Conservation (phyloP, 2,329 filamentous ascomycete species). For the Microdochium bolleyi region DNA sequence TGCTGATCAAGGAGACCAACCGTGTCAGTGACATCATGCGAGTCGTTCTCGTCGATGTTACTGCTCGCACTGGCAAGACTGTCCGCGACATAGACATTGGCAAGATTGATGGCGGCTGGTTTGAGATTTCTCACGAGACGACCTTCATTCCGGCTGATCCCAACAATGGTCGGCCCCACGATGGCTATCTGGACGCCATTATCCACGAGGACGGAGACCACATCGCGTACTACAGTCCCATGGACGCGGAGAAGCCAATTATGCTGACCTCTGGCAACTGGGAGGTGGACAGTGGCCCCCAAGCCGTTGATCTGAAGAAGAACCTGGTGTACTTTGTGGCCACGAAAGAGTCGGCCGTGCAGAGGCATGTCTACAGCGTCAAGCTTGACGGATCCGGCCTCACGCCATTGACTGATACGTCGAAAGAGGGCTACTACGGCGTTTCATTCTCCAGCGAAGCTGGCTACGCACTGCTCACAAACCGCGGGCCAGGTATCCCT, state of each 20-base stretch:
- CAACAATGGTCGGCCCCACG: constrained; percentile 62
- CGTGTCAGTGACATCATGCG: constrained; percentile 88
- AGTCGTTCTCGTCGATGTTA: constrained; percentile 77
- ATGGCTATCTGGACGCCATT: constrained; percentile 90
- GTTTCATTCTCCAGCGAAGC: constrained; percentile 78
- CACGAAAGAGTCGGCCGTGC: constrained; percentile 79
- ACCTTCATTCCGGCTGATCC: constrained; percentile 80
- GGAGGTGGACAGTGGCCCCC: constrained; percentile 84
- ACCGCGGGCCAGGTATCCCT: constrained; percentile 77
- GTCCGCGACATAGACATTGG: constrained; percentile 74
- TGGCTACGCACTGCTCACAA: constrained; percentile 77
- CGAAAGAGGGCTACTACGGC: constrained; percentile 67
- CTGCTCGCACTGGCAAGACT: constrained; percentile 63
- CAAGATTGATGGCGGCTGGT: constrained; percentile 91
- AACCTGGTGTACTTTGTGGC: constrained; percentile 88
- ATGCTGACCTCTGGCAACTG: constrained; percentile 84
- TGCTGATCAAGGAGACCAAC: constrained; percentile 87
- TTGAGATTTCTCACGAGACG: constrained; percentile 84
- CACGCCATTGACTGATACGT: constrained; percentile 64
- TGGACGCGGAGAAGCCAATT: constrained; percentile 74
- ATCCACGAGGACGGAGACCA: constrained; percentile 85
- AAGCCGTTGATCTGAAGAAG: constrained; percentile 73
- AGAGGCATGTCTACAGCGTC: constrained; percentile 88
- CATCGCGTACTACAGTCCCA: constrained; percentile 82
- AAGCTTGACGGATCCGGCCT: constrained; percentile 72